Percentiles rank a stretch among this genome's conserved stretches.
phyloP scores from a whole-genome alignment of 2,329 filamentous ascomycete species.

The Aureobasidium namibiae region DNA sequence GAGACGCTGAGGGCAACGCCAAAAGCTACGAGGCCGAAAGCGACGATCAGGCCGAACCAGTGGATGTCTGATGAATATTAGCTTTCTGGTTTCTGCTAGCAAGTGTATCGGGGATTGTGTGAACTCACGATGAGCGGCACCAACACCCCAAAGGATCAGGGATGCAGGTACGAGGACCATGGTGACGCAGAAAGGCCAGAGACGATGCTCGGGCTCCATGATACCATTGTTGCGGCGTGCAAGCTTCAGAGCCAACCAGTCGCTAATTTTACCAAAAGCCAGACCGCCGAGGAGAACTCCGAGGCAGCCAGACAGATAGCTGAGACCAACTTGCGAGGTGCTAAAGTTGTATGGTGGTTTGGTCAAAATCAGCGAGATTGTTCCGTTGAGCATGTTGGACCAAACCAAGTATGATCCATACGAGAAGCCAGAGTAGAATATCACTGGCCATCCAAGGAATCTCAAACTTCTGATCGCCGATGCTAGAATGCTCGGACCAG shows the following conservation, averaged over 20 bases:
- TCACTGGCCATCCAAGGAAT: not conserved
- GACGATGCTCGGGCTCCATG: conserved; percentile 34
- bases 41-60: conserved; percentile 21
- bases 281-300: conserved; percentile 20
- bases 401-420: conserved; percentile 12
- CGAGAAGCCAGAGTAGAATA: conserved; percentile 11
- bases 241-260: conserved; percentile 31
- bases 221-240: conserved; percentile 34
- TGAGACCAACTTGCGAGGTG: conserved; percentile 25
- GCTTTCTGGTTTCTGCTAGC: not conserved
- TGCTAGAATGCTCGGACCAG: not conserved
- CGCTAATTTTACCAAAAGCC: conserved; percentile 31
- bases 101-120: not conserved
- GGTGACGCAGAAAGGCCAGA: conserved; percentile 31
- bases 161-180: conserved; percentile 29
- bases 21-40: not conserved
- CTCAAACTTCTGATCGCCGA: not conserved
- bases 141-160: conserved; percentile 30
- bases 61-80: conserved; percentile 17
- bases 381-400: conserved; percentile 14
- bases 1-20: not conserved
- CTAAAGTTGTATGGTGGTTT: conserved; percentile 29
- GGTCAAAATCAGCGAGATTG: conserved; percentile 12
- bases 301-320: conserved; percentile 25
- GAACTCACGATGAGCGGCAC: conserved; percentile 15